Evolutionary conservation across 2,329 filamentous ascomycete genomes (phyloP).

Genomic region (Colletotrichum lentis): DNA sequence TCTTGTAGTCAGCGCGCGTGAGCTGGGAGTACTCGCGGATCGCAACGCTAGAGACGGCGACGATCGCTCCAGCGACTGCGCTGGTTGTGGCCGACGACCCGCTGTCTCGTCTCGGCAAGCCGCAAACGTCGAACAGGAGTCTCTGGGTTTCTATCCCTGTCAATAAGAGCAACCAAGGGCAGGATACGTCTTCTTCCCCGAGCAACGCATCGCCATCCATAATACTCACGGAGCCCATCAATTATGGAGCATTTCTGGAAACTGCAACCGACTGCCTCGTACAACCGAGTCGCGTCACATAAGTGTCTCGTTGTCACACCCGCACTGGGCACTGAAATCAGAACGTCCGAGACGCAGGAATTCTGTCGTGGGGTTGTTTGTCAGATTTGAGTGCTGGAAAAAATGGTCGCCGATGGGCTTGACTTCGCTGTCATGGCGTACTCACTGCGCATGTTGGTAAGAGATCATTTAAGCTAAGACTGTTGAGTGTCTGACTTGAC

Average conservation of each 20-base stretch:
- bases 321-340: background rate
- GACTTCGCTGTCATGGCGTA: background rate
- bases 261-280: background rate
- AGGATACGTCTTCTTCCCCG: no score
- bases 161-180: background rate
- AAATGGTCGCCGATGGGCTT: background rate
- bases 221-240: background rate
- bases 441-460: background rate
- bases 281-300: background rate
- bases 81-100: constrained; percentile 21
- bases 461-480: background rate
- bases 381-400: background rate
- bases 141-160: constrained; percentile 11
- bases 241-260: background rate
- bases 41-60: constrained; percentile 20
- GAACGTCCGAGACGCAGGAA: background rate
- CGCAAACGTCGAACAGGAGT: constrained; percentile 14
- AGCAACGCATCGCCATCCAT: no score
- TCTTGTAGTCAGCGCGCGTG: constrained; percentile 9
- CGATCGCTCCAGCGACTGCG: constrained; percentile 14
- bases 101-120: constrained; percentile 11
- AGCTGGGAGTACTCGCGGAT: constrained; percentile 24
- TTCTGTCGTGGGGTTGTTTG: background rate
- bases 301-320: background rate
- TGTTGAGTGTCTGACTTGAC: background rate